These are phyloP conservation scores for Rheum nobile DNA, from an alignment of 148 eudicot genomes.

Conservation along the genomic window DNA sequence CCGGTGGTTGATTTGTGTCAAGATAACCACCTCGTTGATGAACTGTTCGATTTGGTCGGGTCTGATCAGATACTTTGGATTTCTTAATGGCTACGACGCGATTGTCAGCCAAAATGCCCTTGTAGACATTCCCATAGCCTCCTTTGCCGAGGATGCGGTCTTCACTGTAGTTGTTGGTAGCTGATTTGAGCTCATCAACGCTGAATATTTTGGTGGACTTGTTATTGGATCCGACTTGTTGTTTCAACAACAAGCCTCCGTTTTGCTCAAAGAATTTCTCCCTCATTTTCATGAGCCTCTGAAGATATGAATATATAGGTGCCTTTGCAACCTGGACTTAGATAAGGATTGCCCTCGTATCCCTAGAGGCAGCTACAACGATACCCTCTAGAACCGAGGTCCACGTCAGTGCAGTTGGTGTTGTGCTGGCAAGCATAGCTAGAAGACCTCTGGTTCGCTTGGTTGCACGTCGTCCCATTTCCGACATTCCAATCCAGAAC, in stretches of 20 bases:
- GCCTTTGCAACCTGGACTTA: constrained; percentile 41
- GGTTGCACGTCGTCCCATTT: constrained; percentile 14
- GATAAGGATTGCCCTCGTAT: constrained; percentile 36
- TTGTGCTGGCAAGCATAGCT: constrained; percentile 18
- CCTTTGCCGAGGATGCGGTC: not conserved
- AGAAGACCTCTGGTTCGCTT: not conserved
- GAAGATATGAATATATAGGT: not conserved
- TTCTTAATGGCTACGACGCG: not conserved
- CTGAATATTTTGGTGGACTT: not conserved
- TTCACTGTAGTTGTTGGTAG: not conserved
- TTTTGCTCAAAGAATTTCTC: constrained; percentile 10
- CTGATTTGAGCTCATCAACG: not conserved
- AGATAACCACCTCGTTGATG: not conserved
- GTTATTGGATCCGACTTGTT: not conserved
- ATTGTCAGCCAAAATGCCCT: not conserved
- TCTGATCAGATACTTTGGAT: not conserved
- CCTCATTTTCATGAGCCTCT: not conserved
- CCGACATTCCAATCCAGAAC: constrained; percentile 34
- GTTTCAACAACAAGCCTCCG: constrained; percentile 7
- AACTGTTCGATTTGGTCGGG: not conserved
- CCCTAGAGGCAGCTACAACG: constrained; percentile 31
- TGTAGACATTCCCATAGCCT: not conserved
- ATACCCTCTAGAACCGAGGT: constrained; percentile 18
- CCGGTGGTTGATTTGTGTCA: not conserved
- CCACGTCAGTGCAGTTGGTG: constrained; percentile 19